phyloP scores from a whole-genome alignment of 495 filamentous ascomycete species.

The Lophiotrema nucula region DNA sequence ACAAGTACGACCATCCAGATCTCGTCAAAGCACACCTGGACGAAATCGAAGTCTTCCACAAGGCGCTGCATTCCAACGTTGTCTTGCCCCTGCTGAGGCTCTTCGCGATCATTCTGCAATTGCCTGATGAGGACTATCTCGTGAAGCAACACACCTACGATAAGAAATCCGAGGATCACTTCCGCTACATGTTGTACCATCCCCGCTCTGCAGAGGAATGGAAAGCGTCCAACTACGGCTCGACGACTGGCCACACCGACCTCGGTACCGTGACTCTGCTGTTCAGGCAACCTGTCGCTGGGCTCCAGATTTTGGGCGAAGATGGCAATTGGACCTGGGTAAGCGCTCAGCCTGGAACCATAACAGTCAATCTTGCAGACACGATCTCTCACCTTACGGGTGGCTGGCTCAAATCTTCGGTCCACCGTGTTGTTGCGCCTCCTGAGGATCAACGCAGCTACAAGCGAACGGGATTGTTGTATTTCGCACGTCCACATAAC shows the following conservation, averaged over 20 bases:
- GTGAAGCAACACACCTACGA: slow-evolving; percentile 52
- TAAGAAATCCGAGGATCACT: slow-evolving; percentile 46
- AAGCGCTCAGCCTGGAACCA: slow-evolving; percentile 29
- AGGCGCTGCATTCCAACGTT: slow-evolving; percentile 49
- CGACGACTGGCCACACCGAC: slow-evolving; percentile 50
- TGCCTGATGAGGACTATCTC: slow-evolving; percentile 51
- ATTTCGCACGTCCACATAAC: slow-evolving; percentile 33
- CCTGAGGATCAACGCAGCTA: slow-evolving; percentile 33
- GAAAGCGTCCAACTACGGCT: slow-evolving; percentile 42
- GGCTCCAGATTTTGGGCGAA: slow-evolving; percentile 48
- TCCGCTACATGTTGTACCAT: slow-evolving; percentile 59
- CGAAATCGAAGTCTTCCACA: slow-evolving; percentile 50
- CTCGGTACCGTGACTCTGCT: slow-evolving; percentile 55
- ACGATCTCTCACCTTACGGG: slow-evolving; percentile 35
- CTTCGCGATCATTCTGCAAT: slow-evolving; percentile 52
- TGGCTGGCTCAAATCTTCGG: slow-evolving; percentile 33
- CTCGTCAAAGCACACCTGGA: slow-evolving; percentile 45
- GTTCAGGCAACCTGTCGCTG: slow-evolving; percentile 57
- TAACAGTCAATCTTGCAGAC: slow-evolving; percentile 38
- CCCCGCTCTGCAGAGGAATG: slow-evolving; percentile 48
- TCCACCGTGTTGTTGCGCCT: slow-evolving; percentile 38
- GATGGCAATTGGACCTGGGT: slow-evolving; percentile 38
- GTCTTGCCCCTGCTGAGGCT: slow-evolving; percentile 49
- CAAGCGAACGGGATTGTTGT: slow-evolving; percentile 34
- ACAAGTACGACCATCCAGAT: slow-evolving; percentile 44